phyloP scores from a whole-genome alignment of 257 asterid species.

The Penstemon barbatus region DNA sequence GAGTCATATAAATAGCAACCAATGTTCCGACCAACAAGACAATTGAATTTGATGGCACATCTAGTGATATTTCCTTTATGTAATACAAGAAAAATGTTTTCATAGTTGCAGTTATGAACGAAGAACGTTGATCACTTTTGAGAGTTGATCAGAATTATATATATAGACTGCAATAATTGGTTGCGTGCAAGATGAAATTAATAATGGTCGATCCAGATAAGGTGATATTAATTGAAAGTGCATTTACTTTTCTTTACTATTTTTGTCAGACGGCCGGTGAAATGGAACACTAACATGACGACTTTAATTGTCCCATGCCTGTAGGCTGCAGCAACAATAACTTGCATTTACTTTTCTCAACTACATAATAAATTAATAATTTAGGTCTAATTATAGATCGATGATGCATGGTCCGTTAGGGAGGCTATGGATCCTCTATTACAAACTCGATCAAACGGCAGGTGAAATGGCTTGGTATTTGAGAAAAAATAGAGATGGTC shows the following conservation, averaged over 20 bases:
- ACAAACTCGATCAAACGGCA: too few species aligned
- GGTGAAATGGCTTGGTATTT: too few species aligned
- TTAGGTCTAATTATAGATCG: too few species aligned
- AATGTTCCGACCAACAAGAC: conserved; percentile 32
- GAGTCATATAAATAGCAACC: conserved; percentile 36
- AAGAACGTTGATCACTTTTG: background rate
- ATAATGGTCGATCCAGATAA: background rate
- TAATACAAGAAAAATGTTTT: conserved; percentile 21
- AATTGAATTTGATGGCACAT: conserved; percentile 29
- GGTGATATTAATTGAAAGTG: too few species aligned
- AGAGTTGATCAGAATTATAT: background rate
- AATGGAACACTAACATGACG: conserved; percentile 7
- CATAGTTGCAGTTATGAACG: conserved; percentile 26
- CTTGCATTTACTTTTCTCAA: too few species aligned
- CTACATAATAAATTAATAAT: too few species aligned
- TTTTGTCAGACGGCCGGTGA: too few species aligned
- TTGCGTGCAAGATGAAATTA: background rate
- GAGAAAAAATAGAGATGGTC: too few species aligned
- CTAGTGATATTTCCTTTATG: conserved; percentile 15
- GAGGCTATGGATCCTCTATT: too few species aligned
- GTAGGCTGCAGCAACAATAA: too few species aligned
- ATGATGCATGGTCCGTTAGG: too few species aligned
- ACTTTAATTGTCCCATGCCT: conserved; percentile 12
- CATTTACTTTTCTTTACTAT: too few species aligned
- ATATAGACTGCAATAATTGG: background rate